Percentiles rank a stretch among this genome's conserved stretches.
Conservation (phyloP, 176 grass and related monocot species). For the bread wheat (Triticum aestivum) region IWGSC_CS_RefSeq_v2.1 NC_057810.1:697564451-697564950, state of each 20-base stretch:
- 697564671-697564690: slow-evolving; percentile 88
- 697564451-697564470: slow-evolving; percentile 50
- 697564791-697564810: slow-evolving; percentile 71
- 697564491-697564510: slow-evolving; percentile 24
- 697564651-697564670: not conserved
- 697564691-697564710: slow-evolving; percentile 30
- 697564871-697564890: not conserved
- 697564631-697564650: not conserved
- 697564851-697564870: slow-evolving; percentile 71
- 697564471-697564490: slow-evolving; percentile 19
- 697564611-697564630: not conserved
- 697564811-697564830: slow-evolving; percentile 43
- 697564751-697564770: slow-evolving; percentile 29
- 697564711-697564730: slow-evolving; percentile 18
- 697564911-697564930: not conserved
- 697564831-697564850: slow-evolving; percentile 72
- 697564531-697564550: slow-evolving; percentile 49
- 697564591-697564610: slow-evolving; percentile 19
- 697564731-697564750: slow-evolving; percentile 48
- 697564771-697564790: slow-evolving; percentile 41
- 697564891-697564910: not conserved
- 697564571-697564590: slow-evolving; percentile 61
- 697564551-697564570: slow-evolving; percentile 50
- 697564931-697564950: not conserved
- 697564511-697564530: slow-evolving; percentile 56